These are phyloP conservation scores for Aegilops tauschii DNA, from an alignment of 176 grass and related monocot genomes.

Conservation along the genomic window DNA sequence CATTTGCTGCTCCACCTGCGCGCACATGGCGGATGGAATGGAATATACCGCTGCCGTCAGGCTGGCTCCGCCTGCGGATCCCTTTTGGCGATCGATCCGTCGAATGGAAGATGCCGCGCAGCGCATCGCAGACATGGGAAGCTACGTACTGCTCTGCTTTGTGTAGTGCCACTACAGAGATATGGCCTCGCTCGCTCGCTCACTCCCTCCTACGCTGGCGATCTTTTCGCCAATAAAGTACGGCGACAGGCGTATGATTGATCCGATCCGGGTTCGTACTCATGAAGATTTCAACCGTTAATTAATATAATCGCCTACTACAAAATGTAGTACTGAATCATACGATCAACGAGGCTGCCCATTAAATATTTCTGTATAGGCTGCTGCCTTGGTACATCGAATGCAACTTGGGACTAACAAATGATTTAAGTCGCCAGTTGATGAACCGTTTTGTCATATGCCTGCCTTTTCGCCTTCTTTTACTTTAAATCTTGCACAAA, in stretches of 20 bases:
- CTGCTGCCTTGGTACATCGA: neutral
- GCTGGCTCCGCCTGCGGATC: neutral
- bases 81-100: neutral
- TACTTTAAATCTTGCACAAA: neutral
- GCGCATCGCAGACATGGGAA: neutral
- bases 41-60: slow-evolving; percentile 1
- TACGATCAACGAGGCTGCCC: slow-evolving; percentile 8
- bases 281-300: neutral
- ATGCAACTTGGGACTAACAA: neutral
- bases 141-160: neutral
- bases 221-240: neutral
- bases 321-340: neutral
- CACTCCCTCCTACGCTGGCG: no score
- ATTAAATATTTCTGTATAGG: neutral
- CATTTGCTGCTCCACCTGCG: neutral
- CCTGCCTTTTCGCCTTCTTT: neutral
- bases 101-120: neutral
- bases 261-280: slow-evolving; percentile 9
- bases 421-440: neutral
- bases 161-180: neutral
- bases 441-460: neutral
- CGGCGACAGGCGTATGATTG: neutral
- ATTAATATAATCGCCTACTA: neutral
- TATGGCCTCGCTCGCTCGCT: neutral
- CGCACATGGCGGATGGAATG: neutral